These are phyloP conservation scores for Aureobasidium sp. DNA, from an alignment of 2,329 filamentous ascomycete genomes.

Conservation along the genomic window DNA sequence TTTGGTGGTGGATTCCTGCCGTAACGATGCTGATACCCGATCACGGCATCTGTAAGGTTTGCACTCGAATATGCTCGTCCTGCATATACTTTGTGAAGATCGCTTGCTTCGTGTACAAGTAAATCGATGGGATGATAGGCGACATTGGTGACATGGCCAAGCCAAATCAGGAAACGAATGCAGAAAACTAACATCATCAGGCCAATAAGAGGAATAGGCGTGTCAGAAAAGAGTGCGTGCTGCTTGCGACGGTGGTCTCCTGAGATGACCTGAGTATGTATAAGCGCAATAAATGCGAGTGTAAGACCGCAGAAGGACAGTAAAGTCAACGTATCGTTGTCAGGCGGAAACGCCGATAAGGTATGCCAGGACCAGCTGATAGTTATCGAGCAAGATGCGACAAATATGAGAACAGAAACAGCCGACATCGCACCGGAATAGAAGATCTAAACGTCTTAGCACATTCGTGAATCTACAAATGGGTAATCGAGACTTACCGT, in stretches of 20 bases:
- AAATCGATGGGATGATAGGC: constrained; percentile 47
- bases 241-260: neutral
- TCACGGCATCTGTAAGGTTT: constrained; percentile 40
- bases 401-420: constrained; percentile 31
- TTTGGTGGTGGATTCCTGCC: constrained; percentile 47
- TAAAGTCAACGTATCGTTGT: constrained; percentile 16
- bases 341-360: constrained; percentile 23
- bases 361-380: constrained; percentile 26
- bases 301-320: constrained; percentile 7
- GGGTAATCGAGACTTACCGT: constrained; percentile 18
- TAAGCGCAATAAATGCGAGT: neutral
- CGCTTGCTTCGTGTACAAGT: constrained; percentile 42
- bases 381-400: constrained; percentile 25
- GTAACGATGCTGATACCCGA: constrained; percentile 45
- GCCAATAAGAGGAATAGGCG: constrained; percentile 13
- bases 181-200: constrained; percentile 33
- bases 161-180: constrained; percentile 31
- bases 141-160: constrained; percentile 31
- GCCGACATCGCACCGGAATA: constrained; percentile 32
- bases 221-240: neutral
- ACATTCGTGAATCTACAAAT: neutral
- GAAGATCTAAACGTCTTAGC: constrained; percentile 27
- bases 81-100: constrained; percentile 41
- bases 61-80: constrained; percentile 39
- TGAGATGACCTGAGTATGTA: constrained; percentile 2